Base-by-base conservation (phyloP, 108 stramenopile species). In the Poteriospumella lacustris region DNA sequence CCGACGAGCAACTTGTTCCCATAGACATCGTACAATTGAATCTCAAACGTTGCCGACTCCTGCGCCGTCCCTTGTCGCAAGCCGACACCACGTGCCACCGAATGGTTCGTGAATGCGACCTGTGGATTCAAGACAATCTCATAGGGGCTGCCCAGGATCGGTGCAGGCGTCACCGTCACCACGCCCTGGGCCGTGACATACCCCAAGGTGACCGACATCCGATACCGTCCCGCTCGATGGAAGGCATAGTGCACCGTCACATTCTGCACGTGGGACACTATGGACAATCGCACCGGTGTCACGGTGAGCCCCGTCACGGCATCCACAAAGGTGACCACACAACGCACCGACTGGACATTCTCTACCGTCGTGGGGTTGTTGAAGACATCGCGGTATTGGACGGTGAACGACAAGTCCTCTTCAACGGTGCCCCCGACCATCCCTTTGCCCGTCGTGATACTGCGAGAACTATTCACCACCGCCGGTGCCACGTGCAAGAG, bases 331-430 rank as follows among this genome's bases (percentile, higher is more conserved):
- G 9, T 19, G 36, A 19, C 24, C 60, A 64, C 60, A 12, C 36
- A 5, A 5, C 3, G 12, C 47, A 52, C 9, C 47, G 19, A 19
- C 9, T 19, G 9, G 19, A 19, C 19, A 19, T 9, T 9, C 9
- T 67, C 64, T 5, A 73, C 36, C 26, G 44, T 73, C 3, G 70
- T 73, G 9, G 70, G 70, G 70, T 73, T 73, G 36, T 73, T 73
- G 24, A 33, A 56, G 5, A 5, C 3, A 42, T 73, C 70, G 5
- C 70, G 5, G 36, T 52, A 38, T 28, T 5, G 33, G 3, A 73
- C 24, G 31, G 24, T 56, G 47, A 73, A 73, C 5, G 3, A 12
- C 36, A 52, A 26, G 9, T 33, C 5, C 47, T 44, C 47, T 56
- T 34, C 70, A 34, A 31, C 33, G 9, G 5, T 5, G 26, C 70